A percentile compares a stretch with the other conserved stretches of the same genome.
These are phyloP conservation scores for Escovopsis sp. DNA, from an alignment of 2,329 filamentous ascomycete genomes.

Conservation along the genomic window DNA sequence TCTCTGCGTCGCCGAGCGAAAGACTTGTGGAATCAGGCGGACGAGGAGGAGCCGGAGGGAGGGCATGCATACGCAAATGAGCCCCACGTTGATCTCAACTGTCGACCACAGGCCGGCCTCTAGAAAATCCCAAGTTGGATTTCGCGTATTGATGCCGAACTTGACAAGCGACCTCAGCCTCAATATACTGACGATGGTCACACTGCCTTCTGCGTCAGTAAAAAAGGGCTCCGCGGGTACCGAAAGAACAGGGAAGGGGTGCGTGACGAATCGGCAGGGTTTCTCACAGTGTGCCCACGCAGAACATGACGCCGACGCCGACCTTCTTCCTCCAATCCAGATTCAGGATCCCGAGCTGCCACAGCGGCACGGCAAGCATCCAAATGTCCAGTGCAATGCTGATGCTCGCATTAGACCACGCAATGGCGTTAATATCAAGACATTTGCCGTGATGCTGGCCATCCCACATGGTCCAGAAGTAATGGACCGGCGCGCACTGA, in stretches of 20 bases:
- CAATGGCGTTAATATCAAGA: conserved; percentile 32
- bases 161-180: conserved; percentile 20
- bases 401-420: conserved; percentile 36
- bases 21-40: conserved; percentile 22
- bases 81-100: conserved; percentile 24
- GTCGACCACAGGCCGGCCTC: conserved; percentile 21
- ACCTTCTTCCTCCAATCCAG: conserved; percentile 34
- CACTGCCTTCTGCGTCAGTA: conserved; percentile 12
- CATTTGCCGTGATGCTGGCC: conserved; percentile 32
- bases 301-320: conserved; percentile 35
- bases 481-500: conserved; percentile 35
- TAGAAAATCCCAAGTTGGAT: conserved; percentile 22
- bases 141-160: conserved; percentile 15
- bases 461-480: conserved; percentile 40
- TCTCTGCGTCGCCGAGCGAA: conserved; percentile 14
- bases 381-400: conserved; percentile 37
- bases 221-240: neutral
- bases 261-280: neutral
- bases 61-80: conserved; percentile 26
- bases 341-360: conserved; percentile 26
- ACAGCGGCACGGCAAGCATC: conserved; percentile 36
- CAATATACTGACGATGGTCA: conserved; percentile 24
- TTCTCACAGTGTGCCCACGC: conserved; percentile 30
- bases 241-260: neutral
- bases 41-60: conserved; percentile 21